Percentiles rank a stretch among this genome's conserved stretches.
Evolutionary conservation across 345 rosid genomes (phyloP).

Genomic region (Punica granatum): DNA sequence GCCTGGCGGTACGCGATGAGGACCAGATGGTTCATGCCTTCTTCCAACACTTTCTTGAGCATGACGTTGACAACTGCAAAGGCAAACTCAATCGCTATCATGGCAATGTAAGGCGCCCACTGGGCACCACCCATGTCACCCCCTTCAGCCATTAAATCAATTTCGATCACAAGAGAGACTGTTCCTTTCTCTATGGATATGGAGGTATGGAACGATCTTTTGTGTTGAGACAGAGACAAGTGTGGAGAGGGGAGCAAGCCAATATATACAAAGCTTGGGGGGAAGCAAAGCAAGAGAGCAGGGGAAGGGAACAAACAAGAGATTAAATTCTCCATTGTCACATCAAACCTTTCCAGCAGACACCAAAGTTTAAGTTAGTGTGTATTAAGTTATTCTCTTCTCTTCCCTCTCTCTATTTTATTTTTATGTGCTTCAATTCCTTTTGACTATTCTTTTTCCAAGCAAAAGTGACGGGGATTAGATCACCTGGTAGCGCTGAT

Average conservation of each 20-base stretch:
- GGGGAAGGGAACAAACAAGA: constrained; percentile 10
- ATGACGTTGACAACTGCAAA: constrained; percentile 50
- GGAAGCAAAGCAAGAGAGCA: too few species aligned
- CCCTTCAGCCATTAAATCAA: constrained; percentile 6
- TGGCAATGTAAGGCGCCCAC: constrained; percentile 36
- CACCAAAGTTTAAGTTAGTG: background rate
- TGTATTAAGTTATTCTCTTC: constrained; percentile 9
- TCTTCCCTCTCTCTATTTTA: background rate
- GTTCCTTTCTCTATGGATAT: background rate
- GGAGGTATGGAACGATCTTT: too few species aligned
- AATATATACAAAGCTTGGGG: too few species aligned
- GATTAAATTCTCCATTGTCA: constrained; percentile 2
- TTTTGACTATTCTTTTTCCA: background rate
- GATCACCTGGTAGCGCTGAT: background rate
- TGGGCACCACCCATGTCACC: constrained; percentile 4
- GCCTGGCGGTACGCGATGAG: constrained; percentile 55
- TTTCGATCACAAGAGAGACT: background rate
- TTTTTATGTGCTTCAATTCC: too few species aligned
- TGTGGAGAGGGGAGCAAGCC: background rate
- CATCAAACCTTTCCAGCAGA: constrained; percentile 20
- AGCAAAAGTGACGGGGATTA: background rate
- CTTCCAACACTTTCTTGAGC: constrained; percentile 47
- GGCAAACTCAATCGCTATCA: constrained; percentile 40
- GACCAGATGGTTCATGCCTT: constrained; percentile 47
- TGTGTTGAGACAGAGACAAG: background rate